These are phyloP conservation scores for Hygrocybe punicea DNA, from an alignment of 768 basidiomycete species.

Conservation along the genomic window DNA sequence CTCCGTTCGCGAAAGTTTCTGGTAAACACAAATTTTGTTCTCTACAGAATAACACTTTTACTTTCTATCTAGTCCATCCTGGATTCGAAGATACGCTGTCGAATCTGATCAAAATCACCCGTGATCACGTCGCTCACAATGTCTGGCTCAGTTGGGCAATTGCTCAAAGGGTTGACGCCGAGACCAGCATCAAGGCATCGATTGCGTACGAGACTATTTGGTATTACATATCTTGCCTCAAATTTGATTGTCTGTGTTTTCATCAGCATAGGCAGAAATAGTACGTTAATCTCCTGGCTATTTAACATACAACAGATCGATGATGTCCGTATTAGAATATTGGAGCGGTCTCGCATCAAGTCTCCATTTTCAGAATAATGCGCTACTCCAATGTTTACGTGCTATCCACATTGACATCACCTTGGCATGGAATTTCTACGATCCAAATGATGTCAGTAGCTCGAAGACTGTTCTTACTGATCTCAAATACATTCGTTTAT, in stretches of 20 bases:
- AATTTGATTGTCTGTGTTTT: background rate
- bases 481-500: background rate
- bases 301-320: background rate
- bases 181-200: constrained; percentile 21
- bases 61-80: too few species aligned
- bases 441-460: constrained; percentile 9
- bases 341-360: constrained; percentile 26
- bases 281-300: constrained; percentile 10
- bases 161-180: constrained; percentile 22
- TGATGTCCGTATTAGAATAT: constrained; percentile 15
- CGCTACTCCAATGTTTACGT: constrained; percentile 18
- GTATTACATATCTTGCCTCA: background rate
- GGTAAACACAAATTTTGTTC: too few species aligned
- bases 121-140: constrained; percentile 15
- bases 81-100: too few species aligned
- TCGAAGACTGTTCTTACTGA: background rate
- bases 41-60: too few species aligned
- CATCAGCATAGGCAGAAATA: constrained; percentile 14
- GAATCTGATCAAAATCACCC: background rate
- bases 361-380: constrained; percentile 15
- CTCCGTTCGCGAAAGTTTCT: too few species aligned
- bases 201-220: constrained; percentile 21
- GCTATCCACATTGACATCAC: constrained; percentile 25
- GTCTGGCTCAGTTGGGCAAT: constrained; percentile 21
- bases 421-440: constrained; percentile 24